Evolutionary conservation across 139 green algal genomes (phyloP), one percentile per base, ranked within the genome.

Genomic region (Coccomyxa sp.): DNA sequence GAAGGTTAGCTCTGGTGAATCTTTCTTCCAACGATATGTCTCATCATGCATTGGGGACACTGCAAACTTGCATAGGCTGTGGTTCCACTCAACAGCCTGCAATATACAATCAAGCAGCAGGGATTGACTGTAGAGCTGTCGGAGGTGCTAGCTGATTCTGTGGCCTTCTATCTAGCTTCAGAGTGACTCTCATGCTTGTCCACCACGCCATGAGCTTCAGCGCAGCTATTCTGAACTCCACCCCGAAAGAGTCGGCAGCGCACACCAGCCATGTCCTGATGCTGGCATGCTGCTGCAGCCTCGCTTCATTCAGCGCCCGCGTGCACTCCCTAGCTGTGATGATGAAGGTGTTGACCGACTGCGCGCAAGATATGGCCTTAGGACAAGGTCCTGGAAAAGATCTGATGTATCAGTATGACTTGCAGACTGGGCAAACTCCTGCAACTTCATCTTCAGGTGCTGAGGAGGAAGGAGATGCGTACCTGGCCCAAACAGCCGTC

Each of bases 251-350:
- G 12, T 79, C 72, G 24, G 55, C n/a, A n/a, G 33, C 39, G 29
- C 33, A 77, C 38, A 55, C 55, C 38, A 82, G 9, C 39, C 80
- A 74, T 0, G 74, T 77, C 7, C 77, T 34, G 38, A 83, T 14
- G 0, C 80, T 80, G 14, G 70, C 72, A 35, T 36, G 39, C 72
- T 80, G 64, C 2, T 39, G 22, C 10, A 27, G 37, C 5, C 37
- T 36, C 14, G 73, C 33, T 40, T 89, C 74, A 8, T 88, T 86
- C 37, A 98, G 76, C 2, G 94, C 94, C 1, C 88, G 81, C 1
- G 79, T 86, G 84, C 94, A 97, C 50, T 91, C 91, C 9, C 92
- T 79, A 0, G 93, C 95, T 36, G 94, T 98, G 68, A 96, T 94
- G 0, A 91, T 81, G 78, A 96, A 95, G 0, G 87, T 95, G 87